Base-by-base conservation (phyloP, 2,329 filamentous ascomycete species). In the Aureobasidium subglaciale region DNA sequence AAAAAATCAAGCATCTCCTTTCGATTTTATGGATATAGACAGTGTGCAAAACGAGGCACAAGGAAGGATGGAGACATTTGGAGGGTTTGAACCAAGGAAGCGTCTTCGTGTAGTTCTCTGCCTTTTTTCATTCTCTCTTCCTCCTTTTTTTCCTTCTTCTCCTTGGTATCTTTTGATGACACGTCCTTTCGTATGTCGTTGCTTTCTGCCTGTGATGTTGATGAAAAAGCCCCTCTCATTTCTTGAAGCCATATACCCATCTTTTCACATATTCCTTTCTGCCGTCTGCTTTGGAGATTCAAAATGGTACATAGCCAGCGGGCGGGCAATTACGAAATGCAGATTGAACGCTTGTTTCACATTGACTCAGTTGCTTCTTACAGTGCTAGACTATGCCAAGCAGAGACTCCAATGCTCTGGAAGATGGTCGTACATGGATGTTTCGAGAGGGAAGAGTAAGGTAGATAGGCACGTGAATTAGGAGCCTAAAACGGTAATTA, bases 1-100 rank as follows among this genome's bases (percentile, higher is more conserved):
- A n/a, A 38, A 55, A 45, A 38, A 29, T 30, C 41, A 55, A 45
- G 53, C 53, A 55, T 55, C 32, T 48, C 53, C 32, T 55, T 46
- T 48, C 32, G 20, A 38, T 40, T 40, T 55, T 25, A 38, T 55
- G 50, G 50, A 42, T 43, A 20, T 38, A 54, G 37, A 54, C 38
- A 38, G 40, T 25, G 50, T 35, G 37, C 32, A n/a, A 6, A 53
- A 24, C 20, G 25, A 29, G 38, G 50, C 50, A 54, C 37, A 43
- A 35, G 38, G 50, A 43, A 22, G n/a, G 38, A 43, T 24, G 50
- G 45, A 56, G 13, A 48, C 43, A 50, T 42, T 18, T 50, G 38
- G 45, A 38, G 18, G 32, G 45, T 32, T 27, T 22, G 46, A 48
- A 48, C 41, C 25, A 53, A 49, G 37, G 16, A 38, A 52, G 38